These are phyloP conservation scores for Seiridium unicorne DNA, from an alignment of 2,329 filamentous ascomycete species.

Conservation along the genomic window DNA sequence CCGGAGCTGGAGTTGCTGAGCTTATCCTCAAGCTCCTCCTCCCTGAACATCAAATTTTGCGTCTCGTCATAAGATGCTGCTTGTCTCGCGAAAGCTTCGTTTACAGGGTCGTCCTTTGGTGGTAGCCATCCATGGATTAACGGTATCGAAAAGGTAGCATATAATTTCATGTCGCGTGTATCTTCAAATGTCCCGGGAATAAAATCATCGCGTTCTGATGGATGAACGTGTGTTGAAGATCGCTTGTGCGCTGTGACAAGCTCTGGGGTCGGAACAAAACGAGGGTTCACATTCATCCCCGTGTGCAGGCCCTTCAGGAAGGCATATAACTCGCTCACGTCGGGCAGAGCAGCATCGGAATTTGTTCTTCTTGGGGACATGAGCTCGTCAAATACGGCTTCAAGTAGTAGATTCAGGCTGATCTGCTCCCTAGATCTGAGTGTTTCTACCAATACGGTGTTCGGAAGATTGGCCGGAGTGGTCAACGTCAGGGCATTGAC, in stretches of 20 bases:
- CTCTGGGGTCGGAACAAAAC: constrained; percentile 65
- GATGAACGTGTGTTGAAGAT: constrained; percentile 51
- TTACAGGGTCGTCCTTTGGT: constrained; percentile 61
- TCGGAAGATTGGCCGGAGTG: constrained; percentile 59
- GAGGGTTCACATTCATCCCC: constrained; percentile 97
- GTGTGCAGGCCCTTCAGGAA: constrained; percentile 90
- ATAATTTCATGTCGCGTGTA: constrained; percentile 85
- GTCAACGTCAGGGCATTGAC: constrained; percentile 90
- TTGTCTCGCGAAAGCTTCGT: constrained; percentile 68
- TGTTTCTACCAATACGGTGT: constrained; percentile 75
- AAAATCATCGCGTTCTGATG: constrained; percentile 43
- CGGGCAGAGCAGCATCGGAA: constrained; percentile 66
- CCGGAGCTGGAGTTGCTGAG: constrained; percentile 56
- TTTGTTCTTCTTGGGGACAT: constrained; percentile 72
- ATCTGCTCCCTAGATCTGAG: constrained; percentile 82
- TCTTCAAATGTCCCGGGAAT: constrained; percentile 78
- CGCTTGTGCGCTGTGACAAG: constrained; percentile 45
- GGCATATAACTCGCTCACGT: constrained; percentile 81
- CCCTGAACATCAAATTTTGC: constrained; percentile 82
- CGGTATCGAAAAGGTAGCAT: constrained; percentile 84
- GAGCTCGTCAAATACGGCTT: constrained; percentile 90
- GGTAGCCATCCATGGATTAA: constrained; percentile 94
- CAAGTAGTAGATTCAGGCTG: constrained; percentile 78
- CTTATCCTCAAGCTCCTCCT: constrained; percentile 85
- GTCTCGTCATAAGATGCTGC: constrained; percentile 89